A percentile compares a stretch with the other conserved stretches of the same genome.
These are phyloP conservation scores for Sideroxylon spinosum DNA, from an alignment of 179 eudicot species.

Conservation along the genomic window DNA sequence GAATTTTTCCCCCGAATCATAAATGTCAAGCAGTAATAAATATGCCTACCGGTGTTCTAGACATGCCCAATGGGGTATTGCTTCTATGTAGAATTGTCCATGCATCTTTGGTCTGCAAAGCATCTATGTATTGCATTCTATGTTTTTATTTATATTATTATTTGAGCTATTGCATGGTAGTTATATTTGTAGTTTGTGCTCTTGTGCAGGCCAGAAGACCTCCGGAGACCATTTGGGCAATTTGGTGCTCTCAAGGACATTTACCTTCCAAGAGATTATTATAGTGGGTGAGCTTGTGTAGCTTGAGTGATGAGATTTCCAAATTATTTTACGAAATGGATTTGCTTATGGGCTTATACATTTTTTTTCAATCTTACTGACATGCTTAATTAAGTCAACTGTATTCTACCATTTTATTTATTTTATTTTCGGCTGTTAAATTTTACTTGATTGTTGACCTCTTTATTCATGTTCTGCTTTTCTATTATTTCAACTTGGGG, in stretches of 20 bases:
- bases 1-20: not conserved
- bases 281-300: conserved; percentile 70
- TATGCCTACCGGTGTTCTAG: not conserved
- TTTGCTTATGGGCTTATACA: not conserved
- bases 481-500: conserved; percentile 28
- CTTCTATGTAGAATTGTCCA: not conserved
- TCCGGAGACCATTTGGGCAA: conserved; percentile 86
- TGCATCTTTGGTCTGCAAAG: not conserved
- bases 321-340: not conserved
- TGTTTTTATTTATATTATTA: not conserved
- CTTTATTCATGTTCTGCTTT: conserved; percentile 3
- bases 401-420: not conserved
- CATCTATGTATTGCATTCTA: not conserved
- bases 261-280: conserved; percentile 91
- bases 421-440: not conserved
- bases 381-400: not conserved
- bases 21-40: not conserved
- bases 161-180: not conserved
- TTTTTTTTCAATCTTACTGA: not conserved
- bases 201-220: conserved; percentile 79
- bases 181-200: conserved; percentile 1
- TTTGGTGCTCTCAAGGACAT: conserved; percentile 87
- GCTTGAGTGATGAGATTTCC: not conserved
- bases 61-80: not conserved
- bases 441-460: conserved; percentile 10